A percentile compares a stretch with the other conserved stretches of the same genome.
phyloP scores from a whole-genome alignment of 108 stramenopile genomes.

The Cyclostephanos invisitatus region DNA sequence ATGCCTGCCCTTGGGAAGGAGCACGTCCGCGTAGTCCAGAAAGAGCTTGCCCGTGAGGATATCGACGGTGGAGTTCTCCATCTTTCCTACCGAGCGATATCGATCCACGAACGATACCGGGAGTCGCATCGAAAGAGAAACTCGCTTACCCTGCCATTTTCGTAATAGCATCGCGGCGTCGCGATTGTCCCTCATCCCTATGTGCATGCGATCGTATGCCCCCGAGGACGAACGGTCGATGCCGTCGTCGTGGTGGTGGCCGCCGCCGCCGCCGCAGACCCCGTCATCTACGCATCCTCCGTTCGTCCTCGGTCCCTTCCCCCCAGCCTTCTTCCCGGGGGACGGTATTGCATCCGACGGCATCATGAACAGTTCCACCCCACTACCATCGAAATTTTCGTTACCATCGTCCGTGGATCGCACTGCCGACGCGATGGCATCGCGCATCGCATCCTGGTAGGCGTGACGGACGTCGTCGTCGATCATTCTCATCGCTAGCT shows the following conservation, averaged over 20 bases:
- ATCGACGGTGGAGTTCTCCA: neutral
- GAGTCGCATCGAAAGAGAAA: constrained; percentile 30
- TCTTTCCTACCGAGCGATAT: neutral
- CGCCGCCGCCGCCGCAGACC: neutral
- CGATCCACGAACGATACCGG: constrained; percentile 13
- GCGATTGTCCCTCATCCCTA: constrained; percentile 34
- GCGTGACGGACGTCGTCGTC: constrained; percentile 42
- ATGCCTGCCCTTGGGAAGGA: constrained; percentile 36
- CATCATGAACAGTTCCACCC: constrained; percentile 44
- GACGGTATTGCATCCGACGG: neutral
- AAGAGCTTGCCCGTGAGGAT: constrained; percentile 62
- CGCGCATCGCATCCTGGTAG: constrained; percentile 43
- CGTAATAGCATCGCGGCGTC: constrained; percentile 59
- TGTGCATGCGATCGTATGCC: constrained; percentile 30
- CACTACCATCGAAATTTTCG: neutral
- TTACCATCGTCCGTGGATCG: too few relatives aligned
- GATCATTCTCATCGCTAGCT: constrained; percentile 11
- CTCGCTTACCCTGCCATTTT: constrained; percentile 54
- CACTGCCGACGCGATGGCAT: neutral
- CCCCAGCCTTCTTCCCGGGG: constrained; percentile 6
- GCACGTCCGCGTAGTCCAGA: constrained; percentile 73
- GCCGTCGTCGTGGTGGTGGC: neutral
- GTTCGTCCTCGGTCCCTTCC: neutral
- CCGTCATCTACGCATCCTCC: neutral
- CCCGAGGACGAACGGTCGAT: neutral